A percentile compares a stretch with the other conserved stretches of the same genome.
Evolutionary conservation across 306 rosid genomes (phyloP).

Genomic region (Ormosia semicastrata): DNA sequence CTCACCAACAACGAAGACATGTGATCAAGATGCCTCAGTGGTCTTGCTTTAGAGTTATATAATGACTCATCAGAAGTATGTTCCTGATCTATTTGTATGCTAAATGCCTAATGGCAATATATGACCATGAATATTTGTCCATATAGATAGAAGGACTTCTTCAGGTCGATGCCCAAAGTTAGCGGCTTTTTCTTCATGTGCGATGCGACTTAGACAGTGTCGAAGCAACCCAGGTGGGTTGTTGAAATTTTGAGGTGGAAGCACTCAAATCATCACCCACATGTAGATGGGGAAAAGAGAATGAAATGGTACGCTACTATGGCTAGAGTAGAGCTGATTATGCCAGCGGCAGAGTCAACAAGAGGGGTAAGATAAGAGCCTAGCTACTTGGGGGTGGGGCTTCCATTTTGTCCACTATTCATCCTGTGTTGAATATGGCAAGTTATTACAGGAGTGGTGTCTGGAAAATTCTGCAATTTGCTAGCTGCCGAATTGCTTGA

Average conservation of each 20-base stretch:
- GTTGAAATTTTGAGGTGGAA: not conserved
- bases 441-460: not conserved
- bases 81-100: slow-evolving; percentile 9
- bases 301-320: too few species aligned
- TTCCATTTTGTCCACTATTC: not conserved
- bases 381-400: too few species aligned
- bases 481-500: not conserved
- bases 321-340: too few species aligned
- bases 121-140: not conserved
- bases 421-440: not conserved
- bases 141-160: not conserved
- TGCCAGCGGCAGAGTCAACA: too few species aligned
- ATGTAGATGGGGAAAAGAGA: too few species aligned
- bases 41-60: not conserved
- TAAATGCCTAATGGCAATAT: not conserved
- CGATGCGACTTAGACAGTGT: slow-evolving; percentile 13
- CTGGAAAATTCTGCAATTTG: slow-evolving; percentile 5
- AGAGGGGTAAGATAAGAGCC: too few species aligned
- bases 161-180: not conserved
- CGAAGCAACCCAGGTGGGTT: slow-evolving; percentile 7
- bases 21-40: slow-evolving; percentile 25
- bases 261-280: not conserved
- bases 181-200: not conserved
- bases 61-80: slow-evolving; percentile 1
- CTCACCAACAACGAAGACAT: slow-evolving; percentile 24